Evolutionary conservation across 2,329 filamentous ascomycete genomes (phyloP), one percentile per base, ranked within the genome.

Genomic region (Neonectria hederae): DNA sequence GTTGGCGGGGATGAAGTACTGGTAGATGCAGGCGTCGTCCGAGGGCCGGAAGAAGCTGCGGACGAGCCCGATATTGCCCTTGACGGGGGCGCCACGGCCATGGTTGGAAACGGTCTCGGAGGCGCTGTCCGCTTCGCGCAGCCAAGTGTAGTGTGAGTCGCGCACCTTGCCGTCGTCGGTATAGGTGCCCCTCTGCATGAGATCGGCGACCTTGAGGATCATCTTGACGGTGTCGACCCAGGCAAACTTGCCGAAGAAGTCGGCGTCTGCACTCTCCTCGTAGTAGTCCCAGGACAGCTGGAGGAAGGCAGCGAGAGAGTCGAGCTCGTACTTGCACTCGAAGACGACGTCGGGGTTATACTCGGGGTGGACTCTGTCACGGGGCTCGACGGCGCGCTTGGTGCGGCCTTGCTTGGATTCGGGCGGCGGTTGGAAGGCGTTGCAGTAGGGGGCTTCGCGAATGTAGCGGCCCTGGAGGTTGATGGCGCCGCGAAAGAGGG

Each of bases 291-390:
- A 92, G 1, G 89, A 90, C 5, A 98, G 84, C 45, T 92, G 88
- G 8, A 98, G 84, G 78, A 97, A 97, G 30, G 93, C 90, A 0
- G 94, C 93, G 1, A 97, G 85, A 11, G 92, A 95, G 81, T 97
- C 94, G 49, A 97, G 88, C 80, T 97, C 95, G 78, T 96, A 97
- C 79, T 97, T 97, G 86, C 95, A 97, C 78, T 97, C 95, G 75
- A 96, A 97, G 0, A 97, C 94, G 40, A 89, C 84, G 2, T 83
- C 83, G 1, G 85, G 84, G 72, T 91, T 92, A 26, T 92, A 90
- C 28, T 84, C 79, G 0, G 93, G 92, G 82, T 66, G 87, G 79
- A 83, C 79, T 73, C 79, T 72, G 76, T 92, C 91, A n/a, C 85
- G 72, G 35, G 72, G 56, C 40, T 65, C 28, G 24, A 76, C 32